phyloP scores from a whole-genome alignment of 148 eudicot species.

The Persicaria maculosa region DNA sequence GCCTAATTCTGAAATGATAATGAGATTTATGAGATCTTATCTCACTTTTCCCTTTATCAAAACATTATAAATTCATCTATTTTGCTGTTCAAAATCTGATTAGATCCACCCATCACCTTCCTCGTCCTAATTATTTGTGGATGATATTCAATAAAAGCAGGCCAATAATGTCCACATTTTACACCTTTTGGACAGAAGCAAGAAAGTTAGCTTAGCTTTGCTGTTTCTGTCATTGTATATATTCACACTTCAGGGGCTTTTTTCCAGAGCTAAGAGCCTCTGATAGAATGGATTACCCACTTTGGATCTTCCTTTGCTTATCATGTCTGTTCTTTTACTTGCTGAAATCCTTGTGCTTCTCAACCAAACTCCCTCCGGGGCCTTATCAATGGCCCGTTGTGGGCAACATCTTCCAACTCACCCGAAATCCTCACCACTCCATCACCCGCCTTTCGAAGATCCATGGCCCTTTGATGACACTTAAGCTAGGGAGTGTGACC shows the following conservation, averaged over 20 bases:
- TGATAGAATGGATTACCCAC: not conserved
- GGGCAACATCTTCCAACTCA: slow-evolving; percentile 44
- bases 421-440: slow-evolving; percentile 36
- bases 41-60: no score
- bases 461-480: slow-evolving; percentile 38
- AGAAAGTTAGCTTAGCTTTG: no score
- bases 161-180: no score
- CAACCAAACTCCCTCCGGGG: slow-evolving; percentile 30
- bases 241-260: not conserved
- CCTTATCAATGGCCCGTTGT: slow-evolving; percentile 41
- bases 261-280: not conserved
- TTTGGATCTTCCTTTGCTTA: not conserved
- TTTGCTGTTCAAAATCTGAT: no score
- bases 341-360: slow-evolving; percentile 9
- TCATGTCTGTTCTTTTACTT: not conserved
- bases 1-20: no score
- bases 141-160: no score
- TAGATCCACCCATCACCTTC: no score
- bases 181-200: no score
- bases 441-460: slow-evolving; percentile 33
- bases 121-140: no score
- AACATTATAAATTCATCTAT: no score
- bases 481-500: slow-evolving; percentile 30
- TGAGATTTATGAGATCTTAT: no score
- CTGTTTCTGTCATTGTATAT: not conserved